A percentile compares a stretch with the other conserved stretches of the same genome.
phyloP scores from a whole-genome alignment of 805 yeast genomes.

The Saccharomycopsis guyanensis region DNA sequence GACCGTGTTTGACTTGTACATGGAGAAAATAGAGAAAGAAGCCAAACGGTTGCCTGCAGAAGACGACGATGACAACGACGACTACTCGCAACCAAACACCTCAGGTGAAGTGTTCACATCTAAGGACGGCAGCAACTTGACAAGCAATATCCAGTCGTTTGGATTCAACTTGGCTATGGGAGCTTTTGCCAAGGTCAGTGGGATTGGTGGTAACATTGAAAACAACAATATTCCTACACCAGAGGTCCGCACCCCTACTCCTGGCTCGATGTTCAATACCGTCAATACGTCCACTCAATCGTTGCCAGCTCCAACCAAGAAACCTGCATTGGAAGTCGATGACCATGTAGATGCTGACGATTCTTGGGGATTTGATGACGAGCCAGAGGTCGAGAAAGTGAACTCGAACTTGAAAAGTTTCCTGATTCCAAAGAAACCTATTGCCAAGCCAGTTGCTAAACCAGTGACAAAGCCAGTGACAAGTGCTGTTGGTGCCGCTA shows the following conservation, averaged over 20 bases:
- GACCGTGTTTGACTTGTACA: conserved; percentile 53
- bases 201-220: conserved; percentile 23
- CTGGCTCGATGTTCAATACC: background rate
- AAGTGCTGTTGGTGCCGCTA: background rate
- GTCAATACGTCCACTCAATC: background rate
- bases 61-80: conserved; percentile 20
- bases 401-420: background rate
- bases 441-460: background rate
- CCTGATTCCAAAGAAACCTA: background rate
- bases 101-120: conserved; percentile 2
- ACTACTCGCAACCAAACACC: background rate
- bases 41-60: conserved; percentile 27
- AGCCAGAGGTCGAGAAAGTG: background rate
- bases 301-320: background rate
- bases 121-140: conserved; percentile 9
- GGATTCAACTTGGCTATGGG: conserved; percentile 23
- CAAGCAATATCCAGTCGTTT: conserved; percentile 24
- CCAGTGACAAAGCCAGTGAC: background rate
- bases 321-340: conserved; percentile 2
- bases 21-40: conserved; percentile 44
- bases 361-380: conserved; percentile 28
- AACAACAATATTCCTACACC: background rate
- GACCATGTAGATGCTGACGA: conserved; percentile 25
- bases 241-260: background rate
- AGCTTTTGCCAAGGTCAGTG: conserved; percentile 19